Base-by-base conservation (phyloP, 2,329 filamentous ascomycete species). In the Dendrostoma leiphaemia region DNA sequence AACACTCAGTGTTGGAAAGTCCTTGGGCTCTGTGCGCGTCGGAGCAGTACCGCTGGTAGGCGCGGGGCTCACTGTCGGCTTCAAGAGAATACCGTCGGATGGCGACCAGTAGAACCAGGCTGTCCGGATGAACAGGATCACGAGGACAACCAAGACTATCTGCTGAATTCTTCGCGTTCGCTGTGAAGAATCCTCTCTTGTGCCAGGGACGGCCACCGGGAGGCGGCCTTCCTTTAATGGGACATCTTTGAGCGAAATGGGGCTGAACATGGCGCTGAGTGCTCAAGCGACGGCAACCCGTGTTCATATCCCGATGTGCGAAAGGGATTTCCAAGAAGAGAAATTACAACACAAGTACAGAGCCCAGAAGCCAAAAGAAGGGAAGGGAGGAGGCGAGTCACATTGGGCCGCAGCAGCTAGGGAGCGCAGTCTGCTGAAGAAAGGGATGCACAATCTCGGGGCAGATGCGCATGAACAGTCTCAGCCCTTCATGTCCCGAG, bases 161-260 rank as follows among this genome's bases (percentile, higher is more conserved):
- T 46, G 44, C n/a, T 28, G 44, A 23, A 23, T 9, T 34, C 44
- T 46, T 7, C 21, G 28, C 12, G 32, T 46, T 13, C 34, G 28
- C 34, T 34, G 32, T 8, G 44, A 32, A 1, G 44, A 29, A 13
- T 28, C 28, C n/a, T 46, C 44, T 28, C 44, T 46, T 4, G 44
- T 28, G 44, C 44, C 34, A 17, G 44, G 44, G 2, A 46, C 29
- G 19, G 29, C 28, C 26, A 46, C 19, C n/a, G 44, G 44, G 13
- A 46, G 44, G n/a, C 44, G 44, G 17, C 44, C 44, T 46, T 46
- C 44, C 19, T 46, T 46, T 3, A 46, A 19, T 19, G 44, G 44
- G 19, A 23, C 44, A 9, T 46, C 44, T n/a, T 24, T 23, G 17
- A 34, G 44, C 10, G 28, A 46, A 29, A 46, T 4, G 6, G 44